Evolutionary conservation across 306 rosid genomes (phyloP).

Genomic region (Acacia confusa): DNA sequence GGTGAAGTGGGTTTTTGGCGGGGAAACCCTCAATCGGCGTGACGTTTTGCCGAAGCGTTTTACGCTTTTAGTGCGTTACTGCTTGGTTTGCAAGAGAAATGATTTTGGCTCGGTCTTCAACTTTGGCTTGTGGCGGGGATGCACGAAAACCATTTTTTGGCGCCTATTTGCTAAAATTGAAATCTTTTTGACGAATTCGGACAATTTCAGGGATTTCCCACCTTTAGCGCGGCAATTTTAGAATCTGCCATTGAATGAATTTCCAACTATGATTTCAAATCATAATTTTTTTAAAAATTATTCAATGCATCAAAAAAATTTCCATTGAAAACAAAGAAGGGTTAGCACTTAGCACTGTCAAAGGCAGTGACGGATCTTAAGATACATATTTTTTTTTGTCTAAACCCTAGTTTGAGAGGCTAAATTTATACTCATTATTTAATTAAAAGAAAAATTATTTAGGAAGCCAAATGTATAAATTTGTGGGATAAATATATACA

Average conservation of each 20-base stretch:
- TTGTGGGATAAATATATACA: no score
- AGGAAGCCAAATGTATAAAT: no score
- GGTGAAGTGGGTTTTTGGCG: neutral
- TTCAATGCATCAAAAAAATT: no score
- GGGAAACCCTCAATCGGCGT: neutral
- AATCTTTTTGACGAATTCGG: neutral
- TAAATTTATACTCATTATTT: no score
- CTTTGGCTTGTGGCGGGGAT: conserved; percentile 6
- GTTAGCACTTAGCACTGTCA: no score
- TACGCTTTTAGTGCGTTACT: neutral
- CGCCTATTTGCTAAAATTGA: neutral
- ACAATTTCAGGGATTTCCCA: neutral
- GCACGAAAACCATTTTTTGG: neutral
- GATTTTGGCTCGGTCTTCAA: neutral
- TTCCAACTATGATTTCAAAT: neutral
- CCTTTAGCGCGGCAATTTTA: neutral
- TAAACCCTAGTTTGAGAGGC: no score
- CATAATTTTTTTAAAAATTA: no score
- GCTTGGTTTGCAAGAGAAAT: neutral
- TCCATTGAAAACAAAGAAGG: no score
- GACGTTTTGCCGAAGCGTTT: neutral
- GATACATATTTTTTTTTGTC: no score
- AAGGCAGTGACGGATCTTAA: no score
- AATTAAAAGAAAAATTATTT: no score
- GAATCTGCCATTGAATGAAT: neutral